Percentiles rank a stretch among this genome's conserved stretches.
Evolutionary conservation across 2,329 filamentous ascomycete species (phyloP).

Genomic region (Grosmannia clavigera): DNA sequence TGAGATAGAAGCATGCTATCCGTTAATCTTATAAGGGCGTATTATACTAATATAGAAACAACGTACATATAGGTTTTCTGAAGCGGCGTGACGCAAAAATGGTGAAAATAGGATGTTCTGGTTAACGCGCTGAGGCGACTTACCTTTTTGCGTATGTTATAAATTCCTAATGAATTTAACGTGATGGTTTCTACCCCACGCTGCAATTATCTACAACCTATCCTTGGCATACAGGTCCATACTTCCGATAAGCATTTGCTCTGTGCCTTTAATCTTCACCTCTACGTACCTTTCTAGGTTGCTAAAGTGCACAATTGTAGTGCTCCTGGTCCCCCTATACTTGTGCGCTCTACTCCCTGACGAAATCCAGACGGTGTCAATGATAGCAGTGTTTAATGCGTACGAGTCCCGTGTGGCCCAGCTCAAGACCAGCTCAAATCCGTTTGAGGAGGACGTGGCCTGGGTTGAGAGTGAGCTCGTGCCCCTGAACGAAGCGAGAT

Average conservation of each 20-base stretch:
- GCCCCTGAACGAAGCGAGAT: conserved; percentile 32
- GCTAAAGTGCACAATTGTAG: neutral
- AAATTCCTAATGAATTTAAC: no score
- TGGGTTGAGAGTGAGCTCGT: conserved; percentile 30
- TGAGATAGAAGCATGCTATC: no score
- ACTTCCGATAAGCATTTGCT: neutral
- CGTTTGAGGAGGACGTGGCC: conserved; percentile 30
- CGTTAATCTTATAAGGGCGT: no score
- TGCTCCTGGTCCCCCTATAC: no score
- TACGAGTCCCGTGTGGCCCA: conserved; percentile 5
- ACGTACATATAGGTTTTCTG: no score
- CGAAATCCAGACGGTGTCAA: conserved; percentile 4
- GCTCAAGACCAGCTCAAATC: conserved; percentile 23
- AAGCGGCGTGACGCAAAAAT: no score
- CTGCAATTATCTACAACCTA: neutral
- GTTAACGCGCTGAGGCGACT: no score
- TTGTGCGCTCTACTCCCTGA: neutral
- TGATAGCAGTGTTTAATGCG: conserved; percentile 7
- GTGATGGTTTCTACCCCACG: neutral
- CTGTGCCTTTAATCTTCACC: neutral
- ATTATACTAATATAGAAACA: no score
- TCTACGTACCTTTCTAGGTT: neutral
- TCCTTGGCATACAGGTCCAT: neutral
- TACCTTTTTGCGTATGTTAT: no score
- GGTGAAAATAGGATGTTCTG: no score